Percentiles rank a stretch among this genome's conserved stretches.
Conservation (phyloP, 1,139 yeast genomes). For the Blastobotrys persicus region DNA sequence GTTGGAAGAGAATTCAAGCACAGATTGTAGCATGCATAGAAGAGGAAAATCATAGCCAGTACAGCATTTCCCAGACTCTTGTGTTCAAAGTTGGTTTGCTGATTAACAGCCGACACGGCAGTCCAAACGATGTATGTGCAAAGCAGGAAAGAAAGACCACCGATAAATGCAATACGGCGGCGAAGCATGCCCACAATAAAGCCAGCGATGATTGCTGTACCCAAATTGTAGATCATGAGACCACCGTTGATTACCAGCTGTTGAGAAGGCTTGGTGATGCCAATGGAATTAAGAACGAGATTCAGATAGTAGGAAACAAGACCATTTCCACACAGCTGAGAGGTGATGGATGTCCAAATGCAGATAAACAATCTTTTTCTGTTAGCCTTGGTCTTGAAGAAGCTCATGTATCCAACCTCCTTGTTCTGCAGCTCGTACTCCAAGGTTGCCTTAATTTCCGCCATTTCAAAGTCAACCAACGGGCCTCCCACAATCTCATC, state of each 20-base stretch:
- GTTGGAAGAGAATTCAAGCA: conserved; percentile 32
- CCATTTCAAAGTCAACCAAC: conserved; percentile 26
- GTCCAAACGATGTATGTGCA: conserved; percentile 28
- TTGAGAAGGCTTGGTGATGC: conserved; percentile 21
- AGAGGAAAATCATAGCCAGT: conserved; percentile 28
- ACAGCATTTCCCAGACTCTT: conserved; percentile 26
- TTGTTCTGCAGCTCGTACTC: conserved; percentile 22
- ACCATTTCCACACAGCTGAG: conserved; percentile 27
- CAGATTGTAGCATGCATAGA: conserved; percentile 22
- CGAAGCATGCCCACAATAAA: conserved; percentile 16
- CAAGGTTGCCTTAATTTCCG: conserved; percentile 25
- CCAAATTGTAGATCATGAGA: conserved; percentile 19
- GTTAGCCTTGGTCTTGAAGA: conserved; percentile 38
- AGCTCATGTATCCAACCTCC: conserved; percentile 33
- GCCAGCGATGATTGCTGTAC: conserved; percentile 15
- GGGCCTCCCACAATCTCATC: conserved; percentile 17
- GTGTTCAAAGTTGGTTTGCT: conserved; percentile 23
- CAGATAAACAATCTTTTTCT: conserved; percentile 42
- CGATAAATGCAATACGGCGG: conserved; percentile 39
- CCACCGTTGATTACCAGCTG: conserved; percentile 26
- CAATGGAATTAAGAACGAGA: conserved; percentile 23
- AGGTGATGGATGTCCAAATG: conserved; percentile 30
- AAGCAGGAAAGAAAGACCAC: conserved; percentile 20
- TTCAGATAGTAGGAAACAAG: conserved; percentile 25
- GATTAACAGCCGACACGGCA: conserved; percentile 27